Conservation (phyloP, 2,329 filamentous ascomycete genomes). For the Colletotrichum musae region DNA sequence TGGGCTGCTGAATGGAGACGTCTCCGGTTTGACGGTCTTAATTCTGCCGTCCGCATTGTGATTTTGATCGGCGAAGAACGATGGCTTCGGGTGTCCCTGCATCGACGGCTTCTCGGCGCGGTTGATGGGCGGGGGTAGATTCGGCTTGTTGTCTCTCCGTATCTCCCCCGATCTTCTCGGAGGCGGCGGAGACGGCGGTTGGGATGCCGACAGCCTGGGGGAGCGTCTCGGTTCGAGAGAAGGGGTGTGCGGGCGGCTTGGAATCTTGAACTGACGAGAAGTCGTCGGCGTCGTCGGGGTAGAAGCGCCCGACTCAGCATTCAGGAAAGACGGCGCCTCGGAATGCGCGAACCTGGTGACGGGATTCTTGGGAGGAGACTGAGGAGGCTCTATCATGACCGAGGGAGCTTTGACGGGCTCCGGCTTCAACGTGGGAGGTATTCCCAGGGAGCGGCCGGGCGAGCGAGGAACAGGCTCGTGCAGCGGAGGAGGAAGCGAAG, state of each 20-base stretch:
- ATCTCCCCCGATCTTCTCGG: slow-evolving; percentile 74
- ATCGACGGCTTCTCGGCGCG: slow-evolving; percentile 78
- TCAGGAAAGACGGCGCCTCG: slow-evolving; percentile 63
- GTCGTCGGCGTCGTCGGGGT: slow-evolving; percentile 58
- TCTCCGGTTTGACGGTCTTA: slow-evolving; percentile 56
- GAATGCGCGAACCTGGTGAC: slow-evolving; percentile 51
- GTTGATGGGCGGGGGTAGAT: slow-evolving; percentile 81
- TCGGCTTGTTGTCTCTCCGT: slow-evolving; percentile 61
- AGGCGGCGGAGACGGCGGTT: slow-evolving; percentile 75
- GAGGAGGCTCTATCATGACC: slow-evolving; percentile 78
- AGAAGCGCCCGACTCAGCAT: slow-evolving; percentile 60
- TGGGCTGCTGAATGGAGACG: slow-evolving; percentile 90
- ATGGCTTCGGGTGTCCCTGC: slow-evolving; percentile 45
- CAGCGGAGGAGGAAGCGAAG: slow-evolving; percentile 43
- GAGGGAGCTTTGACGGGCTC: slow-evolving; percentile 68
- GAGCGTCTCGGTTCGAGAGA: slow-evolving; percentile 63
- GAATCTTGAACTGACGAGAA: slow-evolving; percentile 65
- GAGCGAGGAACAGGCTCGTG: slow-evolving; percentile 43
- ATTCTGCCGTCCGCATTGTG: slow-evolving; percentile 51
- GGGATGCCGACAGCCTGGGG: slow-evolving; percentile 62
- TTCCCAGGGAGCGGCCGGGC: slow-evolving; percentile 57
- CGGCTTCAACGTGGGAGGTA: slow-evolving; percentile 61
- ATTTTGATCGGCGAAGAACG: slow-evolving; percentile 44
- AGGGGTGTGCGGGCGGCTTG: slow-evolving; percentile 70
- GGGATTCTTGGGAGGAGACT: slow-evolving; percentile 73